A percentile compares a stretch with the other conserved stretches of the same genome.
phyloP scores from a whole-genome alignment of 768 basidiomycete genomes.

The Tulasnella sp. region DNA sequence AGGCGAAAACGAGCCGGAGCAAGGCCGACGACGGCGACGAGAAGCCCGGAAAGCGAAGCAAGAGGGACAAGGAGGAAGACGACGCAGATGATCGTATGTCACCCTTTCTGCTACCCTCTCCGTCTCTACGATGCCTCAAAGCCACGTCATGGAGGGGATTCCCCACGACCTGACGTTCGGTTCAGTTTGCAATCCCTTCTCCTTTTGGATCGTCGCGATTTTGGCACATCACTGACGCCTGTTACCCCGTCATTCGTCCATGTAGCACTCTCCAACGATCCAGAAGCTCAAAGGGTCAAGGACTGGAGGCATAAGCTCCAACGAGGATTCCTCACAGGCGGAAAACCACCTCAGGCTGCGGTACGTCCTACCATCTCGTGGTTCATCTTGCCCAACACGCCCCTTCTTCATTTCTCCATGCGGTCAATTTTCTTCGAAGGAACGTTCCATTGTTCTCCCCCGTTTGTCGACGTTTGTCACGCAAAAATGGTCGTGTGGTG shows the following conservation, averaged over 20 bases:
- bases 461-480: slow-evolving; percentile 9
- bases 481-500: not conserved
- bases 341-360: slow-evolving; percentile 46
- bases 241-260: not conserved
- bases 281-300: slow-evolving; percentile 62
- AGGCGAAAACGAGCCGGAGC: slow-evolving; percentile 27
- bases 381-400: not conserved
- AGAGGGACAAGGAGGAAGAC: slow-evolving; percentile 52
- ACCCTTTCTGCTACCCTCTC: slow-evolving; percentile 7
- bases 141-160: not conserved
- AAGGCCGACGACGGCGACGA: slow-evolving; percentile 3
- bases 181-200: not conserved
- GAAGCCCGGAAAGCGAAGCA: slow-evolving; percentile 29
- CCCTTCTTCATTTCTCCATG: not conserved
- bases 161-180: slow-evolving; percentile 13
- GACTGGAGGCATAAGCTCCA: slow-evolving; percentile 91
- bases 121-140: not conserved
- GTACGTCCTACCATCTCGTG: slow-evolving; percentile 28
- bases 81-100: slow-evolving; percentile 46
- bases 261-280: slow-evolving; percentile 41
- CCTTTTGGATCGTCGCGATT: not conserved
- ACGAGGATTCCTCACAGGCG: slow-evolving; percentile 63
- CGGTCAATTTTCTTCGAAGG: not conserved
- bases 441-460: slow-evolving; percentile 3
- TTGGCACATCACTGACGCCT: not conserved